Evolutionary conservation across 2,329 filamentous ascomycete species (phyloP), one percentile per base, ranked within the genome.

Genomic region (Pleomassaria siparia): DNA sequence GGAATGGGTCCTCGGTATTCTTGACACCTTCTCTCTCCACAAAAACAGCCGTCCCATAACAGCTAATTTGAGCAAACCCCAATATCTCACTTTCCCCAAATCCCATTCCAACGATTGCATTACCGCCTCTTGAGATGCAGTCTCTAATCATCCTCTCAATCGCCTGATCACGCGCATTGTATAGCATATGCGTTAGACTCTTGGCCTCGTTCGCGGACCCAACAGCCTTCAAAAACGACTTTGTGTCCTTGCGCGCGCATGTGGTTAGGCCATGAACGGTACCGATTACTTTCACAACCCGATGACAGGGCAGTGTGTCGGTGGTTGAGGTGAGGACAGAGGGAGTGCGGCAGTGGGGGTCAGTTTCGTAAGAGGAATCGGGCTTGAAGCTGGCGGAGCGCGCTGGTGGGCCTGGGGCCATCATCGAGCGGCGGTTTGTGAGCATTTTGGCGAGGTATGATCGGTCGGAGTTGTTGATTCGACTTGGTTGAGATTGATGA

Each of bases 381-480:
- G 47, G 25, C 2, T 43, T 45, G 18, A 43, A 66, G 43, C 51
- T 59, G 9, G 62, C 55, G 48, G 57, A 56, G 29, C 59, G 24
- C 10, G 56, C 54, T 18, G 63, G 56, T n/a, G 63, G 53, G 49
- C 63, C 63, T n/a, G 63, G 53, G 49, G 64, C 63, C 66, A 69
- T 64, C 21, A 62, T 69, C 12, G 64, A 68, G 49, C 63, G 64
- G 46, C 64, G 64, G 52, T 69, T 69, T 47, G 66, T 69, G 51
- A 69, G 58, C 63, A 69, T 66, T 18, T 41, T 62, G 35, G 20
- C 42, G 16, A 18, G 29, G 46, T 7, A 22, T 36, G 5, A 30
- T 44, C 18, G 13, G 18, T 37, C n/a, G 24, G 21, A 33, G 3
- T 40, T 37, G 3, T 4, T 15, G 35, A 22, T 9, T 18, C 12